Evolutionary conservation across 2,329 filamentous ascomycete genomes (phyloP).

Genomic region (Bipolaris cookei): DNA sequence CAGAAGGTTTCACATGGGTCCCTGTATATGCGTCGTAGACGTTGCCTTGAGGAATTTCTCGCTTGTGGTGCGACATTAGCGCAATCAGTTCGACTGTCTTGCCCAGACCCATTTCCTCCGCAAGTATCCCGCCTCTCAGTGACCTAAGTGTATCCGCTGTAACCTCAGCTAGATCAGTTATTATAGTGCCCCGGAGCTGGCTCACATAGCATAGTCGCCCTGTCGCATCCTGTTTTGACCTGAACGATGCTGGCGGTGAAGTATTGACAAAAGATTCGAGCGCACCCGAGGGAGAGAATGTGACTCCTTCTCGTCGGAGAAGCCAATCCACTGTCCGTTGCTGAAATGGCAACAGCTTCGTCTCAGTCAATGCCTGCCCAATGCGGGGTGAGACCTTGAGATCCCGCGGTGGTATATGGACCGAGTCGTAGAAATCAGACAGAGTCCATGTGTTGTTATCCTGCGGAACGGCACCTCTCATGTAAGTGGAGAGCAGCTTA

Average conservation of each 20-base stretch:
- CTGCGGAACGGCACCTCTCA: conserved; percentile 18
- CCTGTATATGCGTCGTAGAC: conserved; percentile 52
- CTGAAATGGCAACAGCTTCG: conserved; percentile 74
- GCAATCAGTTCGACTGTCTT: conserved; percentile 80
- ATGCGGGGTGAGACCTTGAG: conserved; percentile 39
- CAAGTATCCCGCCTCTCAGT: conserved; percentile 68
- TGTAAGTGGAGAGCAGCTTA: conserved; percentile 34
- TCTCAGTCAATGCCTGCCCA: conserved; percentile 34
- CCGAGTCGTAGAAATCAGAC: conserved; percentile 72
- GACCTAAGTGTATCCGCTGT: conserved; percentile 46
- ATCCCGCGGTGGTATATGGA: conserved; percentile 64
- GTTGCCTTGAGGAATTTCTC: conserved; percentile 31
- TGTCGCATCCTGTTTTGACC: conserved; percentile 53
- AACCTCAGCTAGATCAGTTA: conserved; percentile 58
- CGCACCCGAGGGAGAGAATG: conserved; percentile 46
- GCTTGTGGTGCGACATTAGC: conserved; percentile 69
- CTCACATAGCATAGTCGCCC: conserved; percentile 63
- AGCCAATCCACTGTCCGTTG: conserved; percentile 74
- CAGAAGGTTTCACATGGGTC: conserved; percentile 57
- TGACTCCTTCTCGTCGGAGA: conserved; percentile 67
- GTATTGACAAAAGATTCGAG: conserved; percentile 20
- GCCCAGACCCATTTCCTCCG: conserved; percentile 83
- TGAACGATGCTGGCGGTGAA: conserved; percentile 55
- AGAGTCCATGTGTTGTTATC: conserved; percentile 52
- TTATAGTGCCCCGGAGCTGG: conserved; percentile 66